Evolutionary conservation across 1,139 yeast species (phyloP), one percentile per base, ranked within the genome.

Genomic region (Saccharomyces hybrid): DNA sequence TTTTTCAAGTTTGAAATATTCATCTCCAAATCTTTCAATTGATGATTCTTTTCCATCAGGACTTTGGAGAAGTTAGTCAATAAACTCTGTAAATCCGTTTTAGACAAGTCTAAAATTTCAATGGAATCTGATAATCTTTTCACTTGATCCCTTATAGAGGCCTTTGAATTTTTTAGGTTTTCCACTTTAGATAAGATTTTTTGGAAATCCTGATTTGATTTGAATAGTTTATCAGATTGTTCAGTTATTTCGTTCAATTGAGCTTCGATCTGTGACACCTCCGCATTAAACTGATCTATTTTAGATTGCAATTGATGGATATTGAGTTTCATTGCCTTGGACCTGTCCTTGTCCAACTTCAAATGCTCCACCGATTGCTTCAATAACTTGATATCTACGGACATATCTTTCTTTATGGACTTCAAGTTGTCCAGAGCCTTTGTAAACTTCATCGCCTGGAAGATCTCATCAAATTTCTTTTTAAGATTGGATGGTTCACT

Each of bases 381-480:
- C 51, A 89, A 76, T 23, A 91, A 69, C 64, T 85, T 87, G 50
- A 88, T 85, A 57, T 89, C 95, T 1, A 77, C 74, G 5, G 82
- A 72, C 80, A 89, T 81, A 52, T 89, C 96, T 64, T 90, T 91
- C 55, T 88, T 81, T 50, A 90, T 80, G 0, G 70, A 68, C 67
- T 90, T 91, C 64, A 95, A 77, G 56, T 80, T 83, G 56, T 91
- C 97, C 50, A 93, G 73, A 1, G 95, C 96, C 66, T 88, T 91
- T 1, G 97, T 90, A 64, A 87, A 95, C 69, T 89, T 90, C 61
- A 90, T 81, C 0, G 98, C 96, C 69, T 95, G 98, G 63, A 95
- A 95, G 5, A 95, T 93, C 67, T 93, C 99, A 69, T 95, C 99
- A 64, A 95, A 95, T 56, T 93, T 79, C 71, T 91, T 91, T 71